Conservation (phyloP, 2,329 filamentous ascomycete species). For the Paecilomyces sp. region DNA sequence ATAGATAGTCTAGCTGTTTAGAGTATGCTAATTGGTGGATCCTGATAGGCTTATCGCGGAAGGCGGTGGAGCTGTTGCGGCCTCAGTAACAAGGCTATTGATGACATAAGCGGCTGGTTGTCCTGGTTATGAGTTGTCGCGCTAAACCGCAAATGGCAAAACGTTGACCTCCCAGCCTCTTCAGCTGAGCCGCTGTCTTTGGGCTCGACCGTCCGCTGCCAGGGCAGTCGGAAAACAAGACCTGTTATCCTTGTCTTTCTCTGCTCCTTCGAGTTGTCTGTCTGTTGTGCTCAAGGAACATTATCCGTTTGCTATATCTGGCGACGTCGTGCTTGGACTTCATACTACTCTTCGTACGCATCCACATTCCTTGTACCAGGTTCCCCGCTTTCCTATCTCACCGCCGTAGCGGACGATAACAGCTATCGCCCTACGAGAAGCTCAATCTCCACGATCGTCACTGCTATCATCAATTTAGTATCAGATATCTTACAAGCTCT, state of each 20-base stretch:
- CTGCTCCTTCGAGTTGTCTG: background rate
- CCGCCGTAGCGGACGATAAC: conserved; percentile 4
- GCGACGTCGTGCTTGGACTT: background rate
- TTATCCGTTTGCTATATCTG: background rate
- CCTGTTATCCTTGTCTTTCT: background rate
- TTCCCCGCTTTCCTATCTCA: conserved; percentile 5
- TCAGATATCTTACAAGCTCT: background rate
- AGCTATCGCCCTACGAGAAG: background rate
- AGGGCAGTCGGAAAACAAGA: conserved; percentile 5
- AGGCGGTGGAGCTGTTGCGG: background rate
- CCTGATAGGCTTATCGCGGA: conserved; percentile 19
- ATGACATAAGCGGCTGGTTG: conserved; percentile 27
- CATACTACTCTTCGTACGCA: background rate
- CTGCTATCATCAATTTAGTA: background rate
- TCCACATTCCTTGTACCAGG: background rate
- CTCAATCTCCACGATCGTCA: background rate
- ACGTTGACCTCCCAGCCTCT: conserved; percentile 25
- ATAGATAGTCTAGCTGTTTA: background rate
- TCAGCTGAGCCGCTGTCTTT: conserved; percentile 6
- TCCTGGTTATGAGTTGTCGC: conserved; percentile 31
- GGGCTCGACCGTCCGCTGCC: conserved; percentile 4
- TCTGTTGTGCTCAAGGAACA: background rate
- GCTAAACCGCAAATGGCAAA: conserved; percentile 35
- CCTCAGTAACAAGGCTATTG: conserved; percentile 1
- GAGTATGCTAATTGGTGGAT: background rate